Evolutionary conservation across 805 yeast species (phyloP).

Genomic region (Candida schatavii): DNA sequence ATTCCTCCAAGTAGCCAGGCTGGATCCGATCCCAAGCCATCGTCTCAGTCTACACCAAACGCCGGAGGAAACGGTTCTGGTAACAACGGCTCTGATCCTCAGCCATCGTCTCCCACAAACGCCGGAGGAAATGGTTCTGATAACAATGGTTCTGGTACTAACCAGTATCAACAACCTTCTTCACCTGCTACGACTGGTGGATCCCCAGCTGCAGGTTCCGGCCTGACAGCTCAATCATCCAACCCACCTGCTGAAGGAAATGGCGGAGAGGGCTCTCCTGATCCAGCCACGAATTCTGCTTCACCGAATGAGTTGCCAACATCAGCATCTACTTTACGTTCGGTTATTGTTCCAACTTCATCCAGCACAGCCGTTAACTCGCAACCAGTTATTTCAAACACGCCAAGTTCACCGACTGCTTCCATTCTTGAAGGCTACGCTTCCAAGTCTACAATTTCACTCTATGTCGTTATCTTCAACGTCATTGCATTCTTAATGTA

Average conservation of each 20-base stretch:
- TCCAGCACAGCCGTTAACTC: background rate
- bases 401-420: background rate
- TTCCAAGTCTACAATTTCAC: background rate
- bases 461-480: background rate
- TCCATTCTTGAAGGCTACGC: background rate
- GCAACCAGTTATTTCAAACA: background rate
- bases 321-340: background rate
- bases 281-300: background rate
- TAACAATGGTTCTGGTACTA: background rate
- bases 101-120: background rate
- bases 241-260: background rate
- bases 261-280: no score
- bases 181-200: background rate
- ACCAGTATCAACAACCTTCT: background rate
- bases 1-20: no score
- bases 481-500: background rate
- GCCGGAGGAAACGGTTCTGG: background rate
- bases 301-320: background rate
- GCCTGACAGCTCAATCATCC: background rate
- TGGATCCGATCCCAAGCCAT: no score
- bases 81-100: background rate
- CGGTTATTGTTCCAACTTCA: background rate
- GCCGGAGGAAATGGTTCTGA: background rate
- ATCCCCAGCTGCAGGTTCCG: background rate
- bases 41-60: no score